Evolutionary conservation across 1,284 basidiomycete genomes (phyloP).

Genomic region (Phylloboletellus chloephorus): DNA sequence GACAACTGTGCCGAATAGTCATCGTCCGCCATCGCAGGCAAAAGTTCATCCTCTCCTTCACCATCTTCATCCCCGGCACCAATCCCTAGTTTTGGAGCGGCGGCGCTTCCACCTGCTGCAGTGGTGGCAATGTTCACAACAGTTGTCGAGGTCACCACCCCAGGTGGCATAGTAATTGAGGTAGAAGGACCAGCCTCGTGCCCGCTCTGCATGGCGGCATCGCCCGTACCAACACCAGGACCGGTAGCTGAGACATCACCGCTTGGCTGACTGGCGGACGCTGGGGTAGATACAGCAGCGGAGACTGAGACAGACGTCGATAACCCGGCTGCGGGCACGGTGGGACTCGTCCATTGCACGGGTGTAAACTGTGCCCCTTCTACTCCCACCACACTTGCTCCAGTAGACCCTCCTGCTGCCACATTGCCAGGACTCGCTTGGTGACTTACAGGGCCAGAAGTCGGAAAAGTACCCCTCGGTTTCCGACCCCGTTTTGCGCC

Average conservation of each 20-base stretch:
- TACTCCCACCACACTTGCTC: background rate
- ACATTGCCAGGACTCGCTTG: conserved; percentile 9
- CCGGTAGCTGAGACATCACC: conserved; percentile 1
- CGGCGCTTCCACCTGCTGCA: conserved; percentile 1
- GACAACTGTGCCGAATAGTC: conserved; percentile 75
- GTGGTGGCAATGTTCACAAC: background rate
- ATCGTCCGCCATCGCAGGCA: conserved; percentile 80
- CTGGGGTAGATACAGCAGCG: conserved; percentile 3
- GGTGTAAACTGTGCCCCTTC: conserved; percentile 33
- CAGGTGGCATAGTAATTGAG: conserved; percentile 1
- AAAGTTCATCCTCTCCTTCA: conserved; percentile 67
- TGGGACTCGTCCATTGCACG: conserved; percentile 38
- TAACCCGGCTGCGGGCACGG: conserved; percentile 10
- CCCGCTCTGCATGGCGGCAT: conserved; percentile 18
- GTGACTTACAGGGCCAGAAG: conserved; percentile 22
- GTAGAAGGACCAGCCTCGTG: conserved; percentile 17
- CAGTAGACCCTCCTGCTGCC: background rate
- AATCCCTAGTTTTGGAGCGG: conserved; percentile 17
- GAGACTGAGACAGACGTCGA: conserved; percentile 22
- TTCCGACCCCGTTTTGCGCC: conserved; percentile 58
- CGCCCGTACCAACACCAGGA: conserved; percentile 3
- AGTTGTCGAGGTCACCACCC: background rate
- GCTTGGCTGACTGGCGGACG: conserved; percentile 11
- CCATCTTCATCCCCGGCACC: conserved; percentile 35
- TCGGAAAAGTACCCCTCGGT: conserved; percentile 40